A percentile compares a stretch with the other conserved stretches of the same genome.
These are phyloP conservation scores for Boletus eberwhitei DNA, from an alignment of 768 basidiomycete genomes.

Conservation along the genomic window DNA sequence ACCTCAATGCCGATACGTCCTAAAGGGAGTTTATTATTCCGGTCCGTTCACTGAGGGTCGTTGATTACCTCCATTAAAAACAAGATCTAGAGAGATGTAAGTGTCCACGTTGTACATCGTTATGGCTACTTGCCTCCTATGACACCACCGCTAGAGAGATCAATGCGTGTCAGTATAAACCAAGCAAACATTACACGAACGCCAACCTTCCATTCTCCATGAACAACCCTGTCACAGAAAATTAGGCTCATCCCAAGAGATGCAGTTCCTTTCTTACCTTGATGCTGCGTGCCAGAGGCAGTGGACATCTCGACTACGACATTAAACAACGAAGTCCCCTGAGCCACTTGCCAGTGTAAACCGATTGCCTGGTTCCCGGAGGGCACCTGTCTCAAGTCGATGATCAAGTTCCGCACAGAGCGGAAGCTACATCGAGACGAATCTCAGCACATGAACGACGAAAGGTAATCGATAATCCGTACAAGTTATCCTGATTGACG, in stretches of 20 bases:
- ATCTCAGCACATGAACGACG: not conserved
- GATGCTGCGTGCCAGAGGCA: constrained; percentile 55
- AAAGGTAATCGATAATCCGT: not conserved
- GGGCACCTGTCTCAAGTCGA: constrained; percentile 60
- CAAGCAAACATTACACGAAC: not conserved
- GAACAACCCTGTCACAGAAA: constrained; percentile 42
- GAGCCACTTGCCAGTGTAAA: constrained; percentile 81
- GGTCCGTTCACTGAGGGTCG: not conserved
- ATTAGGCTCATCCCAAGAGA: not conserved
- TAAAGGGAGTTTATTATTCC: not conserved
- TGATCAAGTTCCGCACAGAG: constrained; percentile 70
- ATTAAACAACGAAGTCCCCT: constrained; percentile 71
- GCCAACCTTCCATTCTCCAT: constrained; percentile 70
- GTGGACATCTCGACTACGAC: constrained; percentile 72
- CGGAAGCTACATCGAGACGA: constrained; percentile 46
- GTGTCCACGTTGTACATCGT: not conserved
- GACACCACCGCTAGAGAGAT: constrained; percentile 36
- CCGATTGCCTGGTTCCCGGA: constrained; percentile 55
- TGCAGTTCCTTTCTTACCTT: constrained; percentile 42
- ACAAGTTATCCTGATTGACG: constrained; percentile 25
- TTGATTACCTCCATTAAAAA: constrained; percentile 40
- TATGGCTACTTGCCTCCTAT: constrained; percentile 47
- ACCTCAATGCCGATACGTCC: constrained; percentile 60
- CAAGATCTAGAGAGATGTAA: constrained; percentile 28
- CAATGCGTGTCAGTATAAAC: not conserved